Evolutionary conservation across 208 protist species (phyloP).

Genomic region (Spongospora subterranea): DNA sequence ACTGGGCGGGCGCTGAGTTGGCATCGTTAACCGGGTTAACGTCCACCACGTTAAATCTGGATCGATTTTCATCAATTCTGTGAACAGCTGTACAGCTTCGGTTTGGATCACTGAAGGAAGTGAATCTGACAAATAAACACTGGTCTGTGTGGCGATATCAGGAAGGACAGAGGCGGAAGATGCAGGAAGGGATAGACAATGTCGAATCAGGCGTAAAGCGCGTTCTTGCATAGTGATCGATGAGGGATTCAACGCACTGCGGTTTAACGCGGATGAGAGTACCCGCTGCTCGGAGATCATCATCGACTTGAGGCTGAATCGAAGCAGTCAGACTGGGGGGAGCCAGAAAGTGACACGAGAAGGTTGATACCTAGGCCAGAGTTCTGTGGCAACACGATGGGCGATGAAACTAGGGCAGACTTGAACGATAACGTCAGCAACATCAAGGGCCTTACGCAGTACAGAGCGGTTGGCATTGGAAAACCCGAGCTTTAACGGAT

Average conservation of each 20-base stretch:
- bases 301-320: not conserved
- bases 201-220: not conserved
- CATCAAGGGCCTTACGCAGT: not conserved
- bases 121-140: not conserved
- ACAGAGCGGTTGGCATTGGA: not conserved
- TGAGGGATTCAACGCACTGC: not conserved
- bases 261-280: not conserved
- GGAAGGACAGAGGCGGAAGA: not conserved
- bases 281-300: not conserved
- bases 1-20: not conserved
- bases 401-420: slow-evolving; percentile 41
- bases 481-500: not conserved
- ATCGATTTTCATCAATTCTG: not conserved
- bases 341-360: not conserved
- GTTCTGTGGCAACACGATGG: not conserved
- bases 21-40: not conserved
- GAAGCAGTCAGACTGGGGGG: too few species aligned
- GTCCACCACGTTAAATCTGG: slow-evolving; percentile 22
- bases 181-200: not conserved
- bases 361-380: not conserved
- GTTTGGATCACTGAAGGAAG: not conserved
- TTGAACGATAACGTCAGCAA: not conserved
- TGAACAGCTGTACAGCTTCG: not conserved
- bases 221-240: not conserved
- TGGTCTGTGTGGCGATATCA: not conserved